Conservation (phyloP, 2,329 filamentous ascomycete genomes). For the Colletotrichum costaricense region DNA sequence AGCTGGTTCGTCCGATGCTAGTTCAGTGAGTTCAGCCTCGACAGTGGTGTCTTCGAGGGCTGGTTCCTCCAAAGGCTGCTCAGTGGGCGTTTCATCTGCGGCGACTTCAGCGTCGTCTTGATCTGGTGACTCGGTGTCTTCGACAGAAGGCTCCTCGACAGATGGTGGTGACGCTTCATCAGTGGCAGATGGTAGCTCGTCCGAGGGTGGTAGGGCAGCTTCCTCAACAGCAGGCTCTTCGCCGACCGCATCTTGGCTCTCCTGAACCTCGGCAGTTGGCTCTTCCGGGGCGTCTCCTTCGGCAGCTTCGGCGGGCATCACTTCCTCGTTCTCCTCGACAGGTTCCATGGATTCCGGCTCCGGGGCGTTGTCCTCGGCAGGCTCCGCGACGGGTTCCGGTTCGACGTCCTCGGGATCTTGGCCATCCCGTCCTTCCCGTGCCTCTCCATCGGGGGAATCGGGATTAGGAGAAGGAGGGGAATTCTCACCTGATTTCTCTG, state of each 20-base stretch:
- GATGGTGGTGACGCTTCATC: not conserved
- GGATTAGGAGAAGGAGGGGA: conserved; percentile 42
- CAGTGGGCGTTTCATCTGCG: not conserved
- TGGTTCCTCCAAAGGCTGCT: conserved; percentile 7
- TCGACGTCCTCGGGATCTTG: not conserved
- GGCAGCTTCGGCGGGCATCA: not conserved
- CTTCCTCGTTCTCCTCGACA: not conserved
- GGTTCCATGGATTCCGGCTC: not conserved
- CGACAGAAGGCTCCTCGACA: not conserved
- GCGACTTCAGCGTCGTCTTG: not conserved
- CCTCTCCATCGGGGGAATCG: conserved; percentile 39
- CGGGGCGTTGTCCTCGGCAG: conserved; percentile 22
- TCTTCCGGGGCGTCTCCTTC: conserved; percentile 18
- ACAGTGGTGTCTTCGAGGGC: not conserved
- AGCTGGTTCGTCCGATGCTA: not conserved
- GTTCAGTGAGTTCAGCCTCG: not conserved
- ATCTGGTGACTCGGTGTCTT: not conserved
- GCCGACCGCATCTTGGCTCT: not conserved
- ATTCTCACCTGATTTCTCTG: conserved; percentile 44
- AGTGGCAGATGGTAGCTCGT: not conserved
- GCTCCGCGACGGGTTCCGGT: conserved; percentile 24
- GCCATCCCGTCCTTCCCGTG: conserved; percentile 31
- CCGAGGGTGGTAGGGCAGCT: not conserved
- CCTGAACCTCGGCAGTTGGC: not conserved
- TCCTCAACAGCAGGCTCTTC: conserved; percentile 26